A percentile compares a stretch with the other conserved stretches of the same genome.
These are phyloP conservation scores for Pseudocercospora ulei DNA, from an alignment of 2,329 filamentous ascomycete genomes.

Conservation along the genomic window DNA sequence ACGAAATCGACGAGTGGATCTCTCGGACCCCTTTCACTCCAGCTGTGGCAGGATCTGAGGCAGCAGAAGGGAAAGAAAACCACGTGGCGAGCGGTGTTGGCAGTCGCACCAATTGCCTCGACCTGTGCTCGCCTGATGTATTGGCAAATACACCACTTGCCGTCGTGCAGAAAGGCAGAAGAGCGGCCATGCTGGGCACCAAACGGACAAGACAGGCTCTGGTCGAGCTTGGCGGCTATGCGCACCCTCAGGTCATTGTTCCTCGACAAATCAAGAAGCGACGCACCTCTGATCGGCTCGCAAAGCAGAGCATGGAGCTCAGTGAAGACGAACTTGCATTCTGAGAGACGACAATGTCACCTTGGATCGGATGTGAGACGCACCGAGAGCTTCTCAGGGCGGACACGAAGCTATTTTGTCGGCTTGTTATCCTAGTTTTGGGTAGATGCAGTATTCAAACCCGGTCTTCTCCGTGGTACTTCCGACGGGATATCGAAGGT, in stretches of 20 bases:
- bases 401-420: too few species aligned
- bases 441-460: too few species aligned
- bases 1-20: conserved; percentile 42
- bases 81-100: not conserved
- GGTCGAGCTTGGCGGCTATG: not conserved
- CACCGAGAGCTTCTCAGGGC: too few species aligned
- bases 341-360: too few species aligned
- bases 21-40: conserved; percentile 34
- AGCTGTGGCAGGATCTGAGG: not conserved
- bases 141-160: not conserved
- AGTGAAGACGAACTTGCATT: conserved; percentile 7
- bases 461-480: too few species aligned
- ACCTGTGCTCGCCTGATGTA: not conserved
- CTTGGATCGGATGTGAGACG: too few species aligned
- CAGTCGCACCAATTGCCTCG: not conserved
- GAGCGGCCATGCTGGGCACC: too few species aligned
- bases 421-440: too few species aligned
- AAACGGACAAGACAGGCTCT: not conserved
- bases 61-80: conserved; percentile 1
- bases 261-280: not conserved
- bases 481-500: too few species aligned
- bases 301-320: not conserved
- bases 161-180: not conserved
- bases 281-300: not conserved
- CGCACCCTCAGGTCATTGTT: conserved; percentile 4